Evolutionary conservation across 2,329 filamentous ascomycete species (phyloP).

Genomic region (Clonostachys byssicola): DNA sequence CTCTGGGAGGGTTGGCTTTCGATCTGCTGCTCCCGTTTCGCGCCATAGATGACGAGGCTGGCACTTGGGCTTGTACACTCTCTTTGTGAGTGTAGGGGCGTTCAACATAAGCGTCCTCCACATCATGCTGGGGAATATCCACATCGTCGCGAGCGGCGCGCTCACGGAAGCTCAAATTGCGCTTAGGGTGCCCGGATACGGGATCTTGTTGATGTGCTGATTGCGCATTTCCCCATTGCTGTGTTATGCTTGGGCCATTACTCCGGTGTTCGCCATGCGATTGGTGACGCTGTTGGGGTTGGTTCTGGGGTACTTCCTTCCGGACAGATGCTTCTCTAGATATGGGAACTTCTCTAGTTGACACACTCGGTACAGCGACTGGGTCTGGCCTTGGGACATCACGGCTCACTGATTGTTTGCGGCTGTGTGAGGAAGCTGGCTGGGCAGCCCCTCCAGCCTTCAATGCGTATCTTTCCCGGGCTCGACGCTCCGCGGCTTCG

Average conservation of each 20-base stretch:
- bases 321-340: not conserved
- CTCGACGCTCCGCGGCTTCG: constrained; percentile 73
- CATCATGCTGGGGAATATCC: constrained; percentile 16
- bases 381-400: not conserved
- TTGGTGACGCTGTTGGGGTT: not conserved
- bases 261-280: too few species aligned
- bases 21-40: constrained; percentile 55
- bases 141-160: constrained; percentile 42
- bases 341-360: not conserved
- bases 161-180: constrained; percentile 59
- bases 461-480: constrained; percentile 55
- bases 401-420: not conserved
- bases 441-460: constrained; percentile 12
- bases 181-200: constrained; percentile 28
- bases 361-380: not conserved
- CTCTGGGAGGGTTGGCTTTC: constrained; percentile 52
- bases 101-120: constrained; percentile 7
- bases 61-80: not conserved
- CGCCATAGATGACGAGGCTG: constrained; percentile 23
- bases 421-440: not conserved
- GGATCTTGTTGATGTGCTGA: not conserved
- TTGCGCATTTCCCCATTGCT: too few species aligned
- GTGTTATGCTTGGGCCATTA: too few species aligned
- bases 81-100: constrained; percentile 1
- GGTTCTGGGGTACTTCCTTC: not conserved